Percentiles rank a stretch among this genome's conserved stretches.
Conservation (phyloP, 139 green algal species). For the Coccomyxa sp. region DNA sequence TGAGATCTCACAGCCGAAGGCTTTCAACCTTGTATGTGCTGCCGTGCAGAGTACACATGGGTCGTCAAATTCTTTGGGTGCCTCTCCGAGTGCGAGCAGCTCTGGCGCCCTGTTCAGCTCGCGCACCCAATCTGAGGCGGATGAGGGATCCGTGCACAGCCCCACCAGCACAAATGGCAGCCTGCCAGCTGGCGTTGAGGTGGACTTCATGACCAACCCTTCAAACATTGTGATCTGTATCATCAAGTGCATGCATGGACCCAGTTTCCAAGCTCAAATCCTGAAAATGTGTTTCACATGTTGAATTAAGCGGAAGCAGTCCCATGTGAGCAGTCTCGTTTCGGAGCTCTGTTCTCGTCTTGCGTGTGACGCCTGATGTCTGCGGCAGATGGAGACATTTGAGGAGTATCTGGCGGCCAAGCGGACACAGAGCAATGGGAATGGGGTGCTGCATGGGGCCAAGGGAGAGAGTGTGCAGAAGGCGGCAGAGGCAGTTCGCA, state of each 20-base stretch:
- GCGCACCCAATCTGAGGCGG: neutral
- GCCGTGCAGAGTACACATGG: conserved; percentile 6
- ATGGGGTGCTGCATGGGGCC: too few species aligned
- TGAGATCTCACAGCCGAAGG: neutral
- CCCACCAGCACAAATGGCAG: neutral
- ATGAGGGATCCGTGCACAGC: neutral
- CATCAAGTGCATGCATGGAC: too few species aligned
- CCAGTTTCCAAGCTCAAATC: too few species aligned
- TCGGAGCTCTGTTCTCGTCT: too few species aligned
- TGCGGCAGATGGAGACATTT: neutral
- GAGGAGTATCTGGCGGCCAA: conserved; percentile 3
- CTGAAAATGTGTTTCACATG: too few species aligned
- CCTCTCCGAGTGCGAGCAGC: neutral
- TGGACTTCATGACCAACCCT: neutral
- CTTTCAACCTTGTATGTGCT: neutral
- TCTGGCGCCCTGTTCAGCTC: neutral
- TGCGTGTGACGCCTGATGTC: neutral
- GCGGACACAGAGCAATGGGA: neutral
- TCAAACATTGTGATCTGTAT: too few species aligned
- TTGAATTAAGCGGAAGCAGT: too few species aligned
- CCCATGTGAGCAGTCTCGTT: too few species aligned
- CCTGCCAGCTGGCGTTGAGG: neutral
- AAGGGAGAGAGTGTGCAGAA: neutral
- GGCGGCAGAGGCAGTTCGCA: too few species aligned
- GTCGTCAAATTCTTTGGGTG: neutral